Percentiles rank a stretch among this genome's conserved stretches.
Evolutionary conservation across 768 basidiomycete species (phyloP).

Genomic region (Rhodotorula graminis): DNA sequence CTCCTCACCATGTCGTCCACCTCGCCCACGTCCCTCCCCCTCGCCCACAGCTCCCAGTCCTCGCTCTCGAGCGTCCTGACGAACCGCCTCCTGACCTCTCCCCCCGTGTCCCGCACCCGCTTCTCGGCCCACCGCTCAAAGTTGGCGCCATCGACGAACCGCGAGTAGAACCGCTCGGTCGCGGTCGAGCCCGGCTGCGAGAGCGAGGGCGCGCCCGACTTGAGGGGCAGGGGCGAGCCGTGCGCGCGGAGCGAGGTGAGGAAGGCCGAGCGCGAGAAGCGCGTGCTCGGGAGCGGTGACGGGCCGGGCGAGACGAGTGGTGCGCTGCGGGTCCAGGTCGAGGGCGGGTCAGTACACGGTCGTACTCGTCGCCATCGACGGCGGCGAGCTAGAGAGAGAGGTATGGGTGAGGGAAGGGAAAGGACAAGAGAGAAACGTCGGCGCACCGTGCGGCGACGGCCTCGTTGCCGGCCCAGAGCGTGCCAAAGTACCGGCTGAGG

Average conservation of each 20-base stretch:
- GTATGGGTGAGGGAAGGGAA: background rate
- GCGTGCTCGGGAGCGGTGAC: background rate
- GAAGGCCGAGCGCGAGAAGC: constrained; percentile 12
- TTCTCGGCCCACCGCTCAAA: background rate
- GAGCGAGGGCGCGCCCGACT: constrained; percentile 5
- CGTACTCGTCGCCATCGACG: background rate
- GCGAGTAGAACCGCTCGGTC: constrained; percentile 22
- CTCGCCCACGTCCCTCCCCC: background rate
- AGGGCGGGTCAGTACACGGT: no score
- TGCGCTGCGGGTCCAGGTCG: background rate
- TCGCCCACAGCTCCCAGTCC: background rate
- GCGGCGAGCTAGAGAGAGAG: background rate
- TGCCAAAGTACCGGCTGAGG: constrained; percentile 82
- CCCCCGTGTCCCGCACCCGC: background rate
- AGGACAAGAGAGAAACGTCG: background rate
- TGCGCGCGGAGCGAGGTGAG: constrained; percentile 20
- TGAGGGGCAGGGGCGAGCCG: constrained; percentile 21
- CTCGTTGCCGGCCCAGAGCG: constrained; percentile 60
- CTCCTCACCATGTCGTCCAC: background rate
- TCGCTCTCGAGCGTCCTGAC: background rate
- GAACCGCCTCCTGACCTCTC: constrained; percentile 14
- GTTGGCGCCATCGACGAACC: background rate
- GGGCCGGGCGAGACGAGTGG: constrained; percentile 6
- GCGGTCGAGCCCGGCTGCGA: background rate
- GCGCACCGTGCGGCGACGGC: background rate